Percentiles rank a stretch among this genome's conserved stretches.
Conservation (phyloP, 139 green algal species). For the Desmodesmus armatus region DNA sequence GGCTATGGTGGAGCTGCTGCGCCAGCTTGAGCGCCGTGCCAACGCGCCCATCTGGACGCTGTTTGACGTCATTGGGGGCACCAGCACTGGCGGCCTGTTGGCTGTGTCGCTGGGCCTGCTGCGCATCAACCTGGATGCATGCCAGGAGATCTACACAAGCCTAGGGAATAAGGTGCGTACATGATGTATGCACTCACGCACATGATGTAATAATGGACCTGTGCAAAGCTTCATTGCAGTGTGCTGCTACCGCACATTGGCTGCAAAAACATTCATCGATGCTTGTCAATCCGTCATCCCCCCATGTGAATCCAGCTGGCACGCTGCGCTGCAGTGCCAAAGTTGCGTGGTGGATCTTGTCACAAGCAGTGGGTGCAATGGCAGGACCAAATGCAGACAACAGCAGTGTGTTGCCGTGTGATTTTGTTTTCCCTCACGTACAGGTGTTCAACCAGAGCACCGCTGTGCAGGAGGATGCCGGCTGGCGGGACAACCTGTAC, state of each 20-base stretch:
- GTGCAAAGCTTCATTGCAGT: too few species aligned
- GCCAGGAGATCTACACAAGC: conserved; percentile 89
- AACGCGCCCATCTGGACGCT: conserved; percentile 77
- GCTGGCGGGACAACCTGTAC: conserved; percentile 66
- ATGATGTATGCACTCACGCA: background rate
- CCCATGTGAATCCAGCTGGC: too few species aligned
- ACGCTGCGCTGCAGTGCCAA: too few species aligned
- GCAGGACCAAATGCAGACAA: too few species aligned
- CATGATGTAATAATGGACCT: too few species aligned
- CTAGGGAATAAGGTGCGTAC: conserved; percentile 60
- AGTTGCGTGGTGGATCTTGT: too few species aligned
- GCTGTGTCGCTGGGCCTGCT: conserved; percentile 84
- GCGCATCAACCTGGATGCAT: conserved; percentile 80
- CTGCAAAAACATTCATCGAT: too few species aligned
- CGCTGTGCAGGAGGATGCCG: conserved; percentile 24
- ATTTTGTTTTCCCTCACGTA: too few species aligned
- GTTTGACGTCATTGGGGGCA: conserved; percentile 94
- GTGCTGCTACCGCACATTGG: too few species aligned
- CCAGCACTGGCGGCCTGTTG: conserved; percentile 80
- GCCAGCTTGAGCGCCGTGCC: conserved; percentile 73
- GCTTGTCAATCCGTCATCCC: too few species aligned
- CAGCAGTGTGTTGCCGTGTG: too few species aligned
- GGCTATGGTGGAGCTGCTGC: conserved; percentile 36
- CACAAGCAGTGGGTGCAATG: too few species aligned
- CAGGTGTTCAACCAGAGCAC: conserved; percentile 70